These are phyloP conservation scores for Fusarium armeniacum DNA, from an alignment of 2,329 filamentous ascomycete species.

Conservation along the genomic window DNA sequence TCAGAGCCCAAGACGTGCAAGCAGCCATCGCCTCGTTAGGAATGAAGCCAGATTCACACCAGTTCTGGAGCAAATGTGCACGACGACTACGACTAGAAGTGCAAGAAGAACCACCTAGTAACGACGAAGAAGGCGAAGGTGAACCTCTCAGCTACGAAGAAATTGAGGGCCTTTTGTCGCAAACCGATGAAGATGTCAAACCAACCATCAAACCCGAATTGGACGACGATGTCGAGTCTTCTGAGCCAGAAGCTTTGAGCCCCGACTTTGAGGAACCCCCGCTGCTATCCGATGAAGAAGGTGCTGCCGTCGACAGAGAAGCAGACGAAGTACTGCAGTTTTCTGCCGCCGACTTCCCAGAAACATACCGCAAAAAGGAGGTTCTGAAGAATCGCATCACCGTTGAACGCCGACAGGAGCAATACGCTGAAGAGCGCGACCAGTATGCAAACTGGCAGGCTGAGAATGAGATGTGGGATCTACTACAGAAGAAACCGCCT, in stretches of 20 bases:
- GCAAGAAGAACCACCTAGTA: slow-evolving; percentile 54
- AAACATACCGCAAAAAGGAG: slow-evolving; percentile 54
- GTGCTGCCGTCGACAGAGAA: slow-evolving; percentile 54
- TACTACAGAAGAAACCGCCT: slow-evolving; percentile 59
- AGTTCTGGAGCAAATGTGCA: slow-evolving; percentile 65
- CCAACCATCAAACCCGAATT: slow-evolving; percentile 1
- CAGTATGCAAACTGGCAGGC: slow-evolving; percentile 57
- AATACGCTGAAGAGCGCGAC: slow-evolving; percentile 61
- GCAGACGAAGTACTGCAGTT: slow-evolving; percentile 59
- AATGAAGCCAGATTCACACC: slow-evolving; percentile 54
- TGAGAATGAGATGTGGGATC: slow-evolving; percentile 62
- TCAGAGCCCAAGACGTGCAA: slow-evolving; percentile 62
- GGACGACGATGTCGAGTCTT: slow-evolving; percentile 1
- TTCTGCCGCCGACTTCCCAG: slow-evolving; percentile 58
- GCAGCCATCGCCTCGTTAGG: slow-evolving; percentile 65
- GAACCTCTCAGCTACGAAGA: slow-evolving; percentile 40
- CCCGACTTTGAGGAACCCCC: slow-evolving; percentile 36
- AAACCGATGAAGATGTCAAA: slow-evolving; percentile 24
- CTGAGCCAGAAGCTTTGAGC: slow-evolving; percentile 30
- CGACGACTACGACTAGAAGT: slow-evolving; percentile 66
- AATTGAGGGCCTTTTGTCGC: slow-evolving; percentile 32
- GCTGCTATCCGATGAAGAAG: slow-evolving; percentile 47
- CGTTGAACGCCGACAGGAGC: slow-evolving; percentile 60
- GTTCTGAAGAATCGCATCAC: slow-evolving; percentile 58
- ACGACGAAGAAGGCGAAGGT: slow-evolving; percentile 43